Base-by-base conservation (phyloP, 768 basidiomycete genomes). In the Lactifluus volemus region DNA sequence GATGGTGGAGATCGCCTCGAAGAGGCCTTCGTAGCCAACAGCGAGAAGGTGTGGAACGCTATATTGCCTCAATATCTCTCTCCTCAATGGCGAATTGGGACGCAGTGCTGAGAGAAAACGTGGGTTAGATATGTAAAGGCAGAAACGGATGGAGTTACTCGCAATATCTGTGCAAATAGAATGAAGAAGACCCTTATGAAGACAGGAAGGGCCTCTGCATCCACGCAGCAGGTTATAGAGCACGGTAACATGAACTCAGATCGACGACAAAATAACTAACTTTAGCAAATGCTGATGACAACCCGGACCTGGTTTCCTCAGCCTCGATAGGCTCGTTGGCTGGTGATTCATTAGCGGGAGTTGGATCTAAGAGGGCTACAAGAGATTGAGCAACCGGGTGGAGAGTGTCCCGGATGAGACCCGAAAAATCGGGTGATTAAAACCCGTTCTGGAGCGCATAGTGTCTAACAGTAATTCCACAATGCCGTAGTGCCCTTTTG, bases 21-120 rank as follows among this genome's bases (percentile, higher is more conserved):
- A 98, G 62, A 95, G 77, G 47, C 97, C 97, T 74, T 99, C 97
- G 64, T 81, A 90, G 25, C 95, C 94, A 63, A 98, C 97, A 11
- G 96, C 95, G 60, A 93, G 83, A 41, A 98, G 81, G 14, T 97
- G 96, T 49, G 85, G 83, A 44, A 98, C 87, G 38, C 84, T 78
- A 77, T 96, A 95, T 52, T 81, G 82, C 69, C 83, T 77, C 88
- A 98, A 86, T 67, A 98, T 94, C 77, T 90, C n/a, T 95, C 76
- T 98, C 96, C 79, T 98, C 97, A 15, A 97, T 81, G 49, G 98
- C 95, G 70, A 95, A 95, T 71, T 95, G 93, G 10, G 84, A 83
- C 58, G 93, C 93, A 32, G 91, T 89, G 76, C 91, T 94, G 70
- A 30, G 60, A 17, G 30, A 55, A 50, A 51, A 49, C 17, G 34